These are phyloP conservation scores for Suillus tomentosus DNA, from an alignment of 768 basidiomycete genomes.

Conservation along the genomic window DNA sequence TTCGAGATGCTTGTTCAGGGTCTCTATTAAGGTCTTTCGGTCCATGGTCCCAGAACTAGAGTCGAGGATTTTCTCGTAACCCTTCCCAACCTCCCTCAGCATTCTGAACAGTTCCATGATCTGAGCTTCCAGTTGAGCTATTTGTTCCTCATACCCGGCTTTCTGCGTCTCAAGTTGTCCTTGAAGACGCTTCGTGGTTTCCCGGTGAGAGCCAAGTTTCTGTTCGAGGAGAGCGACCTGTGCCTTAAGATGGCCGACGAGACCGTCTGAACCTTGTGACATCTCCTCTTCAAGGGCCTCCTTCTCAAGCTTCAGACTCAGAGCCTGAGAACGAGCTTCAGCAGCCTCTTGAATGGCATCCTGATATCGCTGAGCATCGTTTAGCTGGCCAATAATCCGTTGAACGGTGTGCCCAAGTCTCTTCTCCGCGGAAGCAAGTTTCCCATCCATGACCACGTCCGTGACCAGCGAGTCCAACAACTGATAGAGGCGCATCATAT, in stretches of 20 bases:
- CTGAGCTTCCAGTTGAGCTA: slow-evolving; percentile 86
- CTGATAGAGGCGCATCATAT: slow-evolving; percentile 86
- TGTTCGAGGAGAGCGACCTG: slow-evolving; percentile 73
- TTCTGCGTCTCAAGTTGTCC: slow-evolving; percentile 79
- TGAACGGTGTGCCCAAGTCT: slow-evolving; percentile 89
- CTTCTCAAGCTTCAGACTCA: slow-evolving; percentile 77
- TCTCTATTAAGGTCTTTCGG: slow-evolving; percentile 76
- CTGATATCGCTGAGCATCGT: slow-evolving; percentile 84
- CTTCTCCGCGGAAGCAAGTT: slow-evolving; percentile 79
- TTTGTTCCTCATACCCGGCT: slow-evolving; percentile 78
- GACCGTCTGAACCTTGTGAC: slow-evolving; percentile 76
- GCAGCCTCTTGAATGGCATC: slow-evolving; percentile 76
- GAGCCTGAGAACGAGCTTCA: slow-evolving; percentile 61
- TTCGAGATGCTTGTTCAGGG: slow-evolving; percentile 80
- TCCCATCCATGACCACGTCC: slow-evolving; percentile 91
- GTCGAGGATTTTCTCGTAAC: slow-evolving; percentile 75
- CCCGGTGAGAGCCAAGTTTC: slow-evolving; percentile 75
- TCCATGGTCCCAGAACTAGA: slow-evolving; percentile 65
- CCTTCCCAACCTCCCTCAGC: slow-evolving; percentile 82
- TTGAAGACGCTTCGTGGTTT: slow-evolving; percentile 74
- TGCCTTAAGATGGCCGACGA: slow-evolving; percentile 79
- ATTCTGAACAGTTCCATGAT: slow-evolving; percentile 94
- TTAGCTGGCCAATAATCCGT: slow-evolving; percentile 85
- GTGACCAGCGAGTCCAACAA: slow-evolving; percentile 88
- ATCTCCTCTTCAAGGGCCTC: slow-evolving; percentile 82